Percentiles rank a stretch among this genome's conserved stretches.
Evolutionary conservation across 257 asterid species (phyloP).

Genomic region (Rhazya stricta): DNA sequence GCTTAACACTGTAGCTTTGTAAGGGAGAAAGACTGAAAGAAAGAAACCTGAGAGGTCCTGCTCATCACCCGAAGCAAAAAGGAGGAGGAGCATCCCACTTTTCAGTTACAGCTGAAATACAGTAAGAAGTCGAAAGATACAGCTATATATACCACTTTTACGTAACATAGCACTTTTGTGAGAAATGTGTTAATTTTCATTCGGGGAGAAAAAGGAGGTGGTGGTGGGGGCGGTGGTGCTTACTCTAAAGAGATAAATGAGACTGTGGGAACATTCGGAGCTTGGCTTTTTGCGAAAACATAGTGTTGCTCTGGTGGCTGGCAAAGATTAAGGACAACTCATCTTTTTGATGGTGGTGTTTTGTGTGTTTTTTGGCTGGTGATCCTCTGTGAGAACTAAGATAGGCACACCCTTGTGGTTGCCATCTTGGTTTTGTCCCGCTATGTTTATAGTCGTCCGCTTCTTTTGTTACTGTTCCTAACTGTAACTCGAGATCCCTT

Average conservation of each 20-base stretch:
- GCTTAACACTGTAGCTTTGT: constrained; percentile 47
- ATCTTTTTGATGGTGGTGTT: constrained; percentile 44
- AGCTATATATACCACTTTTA: not conserved
- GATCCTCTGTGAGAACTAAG: constrained; percentile 13
- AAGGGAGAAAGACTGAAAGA: constrained; percentile 10
- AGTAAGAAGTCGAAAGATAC: constrained; percentile 6
- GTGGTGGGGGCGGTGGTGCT: constrained; percentile 67
- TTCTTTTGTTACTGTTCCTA: constrained; percentile 24
- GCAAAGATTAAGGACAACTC: constrained; percentile 62
- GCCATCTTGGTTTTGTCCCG: constrained; percentile 33
- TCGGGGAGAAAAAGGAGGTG: constrained; percentile 25
- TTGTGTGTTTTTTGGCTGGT: constrained; percentile 31
- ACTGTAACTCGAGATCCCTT: constrained; percentile 13
- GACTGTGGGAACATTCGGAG: constrained; percentile 52
- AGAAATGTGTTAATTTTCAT: constrained; percentile 25
- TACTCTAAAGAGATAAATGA: constrained; percentile 44
- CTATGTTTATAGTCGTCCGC: constrained; percentile 11
- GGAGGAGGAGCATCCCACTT: constrained; percentile 27
- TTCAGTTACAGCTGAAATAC: constrained; percentile 37
- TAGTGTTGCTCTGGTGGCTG: constrained; percentile 71
- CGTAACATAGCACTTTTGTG: not conserved
- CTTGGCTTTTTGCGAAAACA: constrained; percentile 68
- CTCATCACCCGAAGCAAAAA: constrained; percentile 24
- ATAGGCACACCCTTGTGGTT: constrained; percentile 18
- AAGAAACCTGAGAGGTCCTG: constrained; percentile 13